Evolutionary conservation across 2,329 filamentous ascomycete genomes (phyloP), one percentile per base, ranked within the genome.

Genomic region (Chaetothyriales sp.): DNA sequence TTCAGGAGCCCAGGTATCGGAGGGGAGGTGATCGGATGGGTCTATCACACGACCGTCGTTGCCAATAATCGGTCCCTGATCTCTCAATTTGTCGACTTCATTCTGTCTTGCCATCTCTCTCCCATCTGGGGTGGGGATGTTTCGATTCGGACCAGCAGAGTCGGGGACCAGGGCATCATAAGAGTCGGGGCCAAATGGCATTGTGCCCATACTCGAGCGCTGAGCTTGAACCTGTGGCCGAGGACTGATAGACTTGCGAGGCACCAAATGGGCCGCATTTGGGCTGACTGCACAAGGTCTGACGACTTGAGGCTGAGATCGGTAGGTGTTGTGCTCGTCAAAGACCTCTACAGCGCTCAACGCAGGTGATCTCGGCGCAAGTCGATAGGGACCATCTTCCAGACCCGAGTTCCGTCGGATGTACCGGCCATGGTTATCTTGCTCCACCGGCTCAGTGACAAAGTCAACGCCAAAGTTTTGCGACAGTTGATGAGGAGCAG

Each of bases 1-100:
- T 59, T 83, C 79, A 0, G 79, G 79, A 0, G 79, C 79, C 79
- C 79, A 83, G 1, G 77, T 78, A 54, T 80, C 75, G 2, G 79
- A 70, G 0, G 79, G 79, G 1, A 83, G 68, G 60, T 82, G 78
- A 61, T 83, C 79, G 0, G 78, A 80, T 3, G 79, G 79, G 63
- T 83, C 79, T 57, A 83, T 80, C 51, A 79, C 74, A 32, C 78
- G 72, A 15, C 79, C 79, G 60, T 80, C 76, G 60, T 78, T 78
- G 18, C 76, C 78, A 44, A 81, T 77, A 50, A 83, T 80, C 6
- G 79, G 77, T 2, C 73, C 75, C 42, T 73, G 63, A 44, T 73
- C 69, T 19, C 71, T 66, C 49, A 63, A 49, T 47, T 65, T 59
- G 26, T 68, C 66, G 5, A 64, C 58, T 49, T 72, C 64, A 36